phyloP scores from a whole-genome alignment of 306 rosid species.

The Sesbania bispinosa region DNA sequence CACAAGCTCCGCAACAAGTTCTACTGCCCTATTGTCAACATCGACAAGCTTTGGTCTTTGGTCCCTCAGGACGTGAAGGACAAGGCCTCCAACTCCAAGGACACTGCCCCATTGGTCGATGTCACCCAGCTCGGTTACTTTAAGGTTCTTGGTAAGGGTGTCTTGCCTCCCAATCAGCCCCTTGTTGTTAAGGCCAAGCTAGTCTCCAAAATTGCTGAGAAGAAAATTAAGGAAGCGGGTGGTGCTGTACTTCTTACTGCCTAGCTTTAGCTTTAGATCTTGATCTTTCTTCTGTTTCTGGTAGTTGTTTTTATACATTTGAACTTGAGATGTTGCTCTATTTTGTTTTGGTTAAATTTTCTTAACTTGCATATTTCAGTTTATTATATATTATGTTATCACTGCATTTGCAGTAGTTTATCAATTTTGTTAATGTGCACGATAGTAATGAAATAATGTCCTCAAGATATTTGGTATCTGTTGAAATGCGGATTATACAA shows the following conservation, averaged over 20 bases:
- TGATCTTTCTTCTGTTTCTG: neutral
- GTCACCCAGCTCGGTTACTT: constrained; percentile 67
- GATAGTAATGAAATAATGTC: no score
- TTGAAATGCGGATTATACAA: neutral
- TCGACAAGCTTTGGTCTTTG: constrained; percentile 76
- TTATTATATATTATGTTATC: neutral
- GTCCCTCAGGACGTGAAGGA: constrained; percentile 69
- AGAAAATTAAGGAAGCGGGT: constrained; percentile 90
- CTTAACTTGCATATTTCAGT: no score
- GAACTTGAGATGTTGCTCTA: neutral
- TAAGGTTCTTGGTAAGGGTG: constrained; percentile 79
- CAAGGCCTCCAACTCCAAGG: constrained; percentile 60
- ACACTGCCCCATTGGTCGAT: constrained; percentile 55
- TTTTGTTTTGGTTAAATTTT: neutral
- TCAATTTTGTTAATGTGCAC: neutral
- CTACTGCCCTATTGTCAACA: constrained; percentile 69
- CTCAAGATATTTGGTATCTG: neutral
- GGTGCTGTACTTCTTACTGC: constrained; percentile 85
- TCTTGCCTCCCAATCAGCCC: constrained; percentile 54
- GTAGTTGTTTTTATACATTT: neutral
- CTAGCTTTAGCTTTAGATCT: constrained; percentile 46
- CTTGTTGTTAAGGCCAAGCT: constrained; percentile 82
- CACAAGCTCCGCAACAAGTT: constrained; percentile 84
- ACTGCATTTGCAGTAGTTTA: neutral
- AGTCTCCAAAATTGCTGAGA: constrained; percentile 71